Evolutionary conservation across 2,329 filamentous ascomycete genomes (phyloP).

Genomic region (Clarireedia homoeocarpa): DNA sequence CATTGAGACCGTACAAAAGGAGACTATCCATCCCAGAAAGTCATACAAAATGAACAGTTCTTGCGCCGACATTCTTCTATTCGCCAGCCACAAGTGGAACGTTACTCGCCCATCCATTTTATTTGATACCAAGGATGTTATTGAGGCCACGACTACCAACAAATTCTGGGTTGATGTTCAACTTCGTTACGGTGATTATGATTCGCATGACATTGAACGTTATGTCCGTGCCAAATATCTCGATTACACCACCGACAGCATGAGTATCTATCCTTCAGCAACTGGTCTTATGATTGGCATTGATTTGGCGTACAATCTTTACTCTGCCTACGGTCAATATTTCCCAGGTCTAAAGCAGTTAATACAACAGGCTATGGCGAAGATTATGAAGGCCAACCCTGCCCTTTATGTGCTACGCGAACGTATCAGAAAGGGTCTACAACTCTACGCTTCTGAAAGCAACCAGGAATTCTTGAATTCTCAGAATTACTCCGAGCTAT

Average conservation of each 20-base stretch:
- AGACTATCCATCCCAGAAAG: conserved; percentile 97
- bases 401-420: conserved; percentile 93
- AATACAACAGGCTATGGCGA: conserved; percentile 96
- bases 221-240: conserved; percentile 97
- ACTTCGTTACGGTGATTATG: conserved; percentile 93
- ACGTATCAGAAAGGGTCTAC: conserved; percentile 95
- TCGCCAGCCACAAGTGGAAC: conserved; percentile 98
- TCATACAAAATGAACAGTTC: conserved; percentile 99
- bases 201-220: conserved; percentile 96
- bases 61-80: conserved; percentile 92
- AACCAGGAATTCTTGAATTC: conserved; percentile 99
- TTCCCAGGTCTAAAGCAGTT: conserved; percentile 96
- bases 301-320: conserved; percentile 95
- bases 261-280: conserved; percentile 96
- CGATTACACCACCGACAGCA: conserved; percentile 97
- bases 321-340: conserved; percentile 97
- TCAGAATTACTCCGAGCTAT: conserved; percentile 97
- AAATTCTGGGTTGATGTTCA: conserved; percentile 99
- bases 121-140: conserved; percentile 93
- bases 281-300: conserved; percentile 97
- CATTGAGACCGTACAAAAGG: conserved; percentile 97
- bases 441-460: conserved; percentile 95
- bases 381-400: conserved; percentile 99
- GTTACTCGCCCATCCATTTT: conserved; percentile 88
- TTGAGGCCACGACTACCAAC: conserved; percentile 90